These are phyloP conservation scores for Paraurostyla sp. DNA, from an alignment of 73 alveolate genomes.

Conservation along the genomic window DNA sequence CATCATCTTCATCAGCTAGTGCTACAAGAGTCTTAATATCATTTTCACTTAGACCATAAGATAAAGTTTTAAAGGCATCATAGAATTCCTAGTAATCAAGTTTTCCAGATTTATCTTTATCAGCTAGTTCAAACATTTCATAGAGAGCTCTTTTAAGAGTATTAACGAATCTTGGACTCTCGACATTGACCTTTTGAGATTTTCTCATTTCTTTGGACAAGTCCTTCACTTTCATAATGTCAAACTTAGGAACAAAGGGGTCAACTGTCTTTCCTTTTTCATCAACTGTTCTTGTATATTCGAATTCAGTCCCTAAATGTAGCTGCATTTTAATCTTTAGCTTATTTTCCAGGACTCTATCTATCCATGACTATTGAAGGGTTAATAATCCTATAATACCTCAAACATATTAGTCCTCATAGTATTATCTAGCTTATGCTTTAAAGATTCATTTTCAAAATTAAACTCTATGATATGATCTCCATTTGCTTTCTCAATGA, in stretches of 20 bases:
- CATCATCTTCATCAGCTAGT: slow-evolving; percentile 65
- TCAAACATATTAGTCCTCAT: slow-evolving; percentile 79
- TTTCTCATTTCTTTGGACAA: slow-evolving; percentile 64
- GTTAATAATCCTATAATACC: neutral
- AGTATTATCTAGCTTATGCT: slow-evolving; percentile 76
- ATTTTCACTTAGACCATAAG: slow-evolving; percentile 71
- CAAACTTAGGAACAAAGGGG: slow-evolving; percentile 71
- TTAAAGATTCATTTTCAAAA: slow-evolving; percentile 84
- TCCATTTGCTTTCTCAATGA: slow-evolving; percentile 77
- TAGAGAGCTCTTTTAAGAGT: slow-evolving; percentile 54
- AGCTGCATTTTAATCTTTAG: slow-evolving; percentile 65
- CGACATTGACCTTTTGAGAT: slow-evolving; percentile 66
- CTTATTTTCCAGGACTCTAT: slow-evolving; percentile 73
- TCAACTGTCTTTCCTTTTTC: slow-evolving; percentile 71
- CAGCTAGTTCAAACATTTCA: slow-evolving; percentile 69
- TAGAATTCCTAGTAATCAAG: slow-evolving; percentile 68
- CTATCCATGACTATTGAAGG: slow-evolving; percentile 71
- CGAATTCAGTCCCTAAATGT: slow-evolving; percentile 76
- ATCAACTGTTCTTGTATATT: slow-evolving; percentile 74
- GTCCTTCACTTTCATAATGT: slow-evolving; percentile 64
- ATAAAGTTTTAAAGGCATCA: slow-evolving; percentile 73
- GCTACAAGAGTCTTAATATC: slow-evolving; percentile 67
- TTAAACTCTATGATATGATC: slow-evolving; percentile 73
- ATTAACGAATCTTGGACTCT: slow-evolving; percentile 60
- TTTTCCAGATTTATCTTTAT: slow-evolving; percentile 57